Evolutionary conservation across 176 grass and related monocot genomes (phyloP), one percentile per base, ranked within the genome.

Genomic region (Eleusine coracana): DNA sequence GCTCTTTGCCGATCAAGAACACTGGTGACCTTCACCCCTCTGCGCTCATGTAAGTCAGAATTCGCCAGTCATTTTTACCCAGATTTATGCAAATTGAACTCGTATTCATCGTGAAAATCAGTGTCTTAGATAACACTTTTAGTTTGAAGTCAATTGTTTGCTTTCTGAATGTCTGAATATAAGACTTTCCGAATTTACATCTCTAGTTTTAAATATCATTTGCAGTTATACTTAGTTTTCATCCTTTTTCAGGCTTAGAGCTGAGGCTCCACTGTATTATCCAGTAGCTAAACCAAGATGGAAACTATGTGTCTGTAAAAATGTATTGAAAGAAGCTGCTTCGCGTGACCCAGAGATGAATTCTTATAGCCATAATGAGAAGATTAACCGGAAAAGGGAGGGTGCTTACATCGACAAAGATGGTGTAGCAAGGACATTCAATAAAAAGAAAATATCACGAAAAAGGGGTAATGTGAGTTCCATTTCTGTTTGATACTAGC

Each of bases 361-460:
- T 81, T 81, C 60, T 15, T 63, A 58, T 18, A 23, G 50, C 7
- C 42, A 61, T 74, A 40, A 55, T 28, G 80, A 86, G 54, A 92
- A 80, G 31, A 92, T 70, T 77, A 81, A 73, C 34, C 8, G 8
- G 60, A 89, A 66, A 61, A 44, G 68, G 7, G 88, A 94, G 2
- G 88, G 88, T 3, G 38, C 93, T 70, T 94, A 84, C 88, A 91
- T 94, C 37, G 92, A 95, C 87, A 98, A 86, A 76, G 89, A 94
- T 50, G 95, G 95, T 1, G 79, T 78, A 6, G 84, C 84, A 58
- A 74, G 88, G 82, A 83, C 86, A 29, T 89, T 89, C 44, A 56
- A 91, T 29, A 70, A 76, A 16, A 97, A 97, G 86, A 93, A 94
- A 54, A 72, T 94, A 36, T 97, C 95, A 1, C 78, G 92, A 68